Conservation (phyloP, 2,329 filamentous ascomycete genomes). For the Tolypocladium album region DNA sequence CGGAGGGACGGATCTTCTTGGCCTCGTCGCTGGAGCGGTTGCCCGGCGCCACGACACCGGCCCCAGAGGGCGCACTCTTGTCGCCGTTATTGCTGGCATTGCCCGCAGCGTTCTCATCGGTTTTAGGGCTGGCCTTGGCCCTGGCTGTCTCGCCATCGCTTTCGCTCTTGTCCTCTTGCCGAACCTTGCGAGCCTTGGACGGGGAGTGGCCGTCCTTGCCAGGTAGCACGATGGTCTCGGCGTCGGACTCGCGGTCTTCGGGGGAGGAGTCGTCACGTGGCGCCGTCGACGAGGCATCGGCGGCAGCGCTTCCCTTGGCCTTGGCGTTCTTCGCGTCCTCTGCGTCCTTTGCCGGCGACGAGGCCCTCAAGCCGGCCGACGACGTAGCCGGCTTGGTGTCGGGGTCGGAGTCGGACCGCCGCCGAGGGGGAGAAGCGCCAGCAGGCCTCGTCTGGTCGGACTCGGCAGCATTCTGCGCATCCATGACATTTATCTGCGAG, state of each 20-base stretch:
- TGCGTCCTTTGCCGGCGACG: constrained; percentile 7
- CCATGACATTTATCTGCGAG: constrained; percentile 53
- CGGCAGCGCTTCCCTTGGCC: neutral
- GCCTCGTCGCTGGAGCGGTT: constrained; percentile 19
- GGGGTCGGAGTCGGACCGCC: constrained; percentile 18
- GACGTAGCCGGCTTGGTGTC: constrained; percentile 10
- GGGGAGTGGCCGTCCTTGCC: constrained; percentile 55
- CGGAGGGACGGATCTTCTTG: constrained; percentile 40
- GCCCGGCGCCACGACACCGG: constrained; percentile 12
- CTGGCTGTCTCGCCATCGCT: constrained; percentile 31
- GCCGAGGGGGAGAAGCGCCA: constrained; percentile 37
- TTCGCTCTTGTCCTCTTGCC: constrained; percentile 54
- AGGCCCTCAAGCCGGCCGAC: constrained; percentile 4
- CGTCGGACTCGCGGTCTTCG: constrained; percentile 55
- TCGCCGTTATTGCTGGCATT: constrained; percentile 25
- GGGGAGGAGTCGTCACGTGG: constrained; percentile 28
- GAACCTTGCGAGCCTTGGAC: constrained; percentile 52
- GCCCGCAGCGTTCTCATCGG: constrained; percentile 7
- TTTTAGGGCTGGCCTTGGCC: constrained; percentile 17
- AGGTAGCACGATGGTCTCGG: constrained; percentile 59
- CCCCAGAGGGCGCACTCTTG: constrained; percentile 17
- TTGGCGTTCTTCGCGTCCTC: constrained; percentile 3
- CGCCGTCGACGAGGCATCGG: constrained; percentile 3
- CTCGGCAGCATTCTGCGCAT: constrained; percentile 58
- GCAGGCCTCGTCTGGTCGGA: constrained; percentile 49